Base-by-base conservation (phyloP, 768 basidiomycete species). In the Kwoniella botswanensis region DNA sequence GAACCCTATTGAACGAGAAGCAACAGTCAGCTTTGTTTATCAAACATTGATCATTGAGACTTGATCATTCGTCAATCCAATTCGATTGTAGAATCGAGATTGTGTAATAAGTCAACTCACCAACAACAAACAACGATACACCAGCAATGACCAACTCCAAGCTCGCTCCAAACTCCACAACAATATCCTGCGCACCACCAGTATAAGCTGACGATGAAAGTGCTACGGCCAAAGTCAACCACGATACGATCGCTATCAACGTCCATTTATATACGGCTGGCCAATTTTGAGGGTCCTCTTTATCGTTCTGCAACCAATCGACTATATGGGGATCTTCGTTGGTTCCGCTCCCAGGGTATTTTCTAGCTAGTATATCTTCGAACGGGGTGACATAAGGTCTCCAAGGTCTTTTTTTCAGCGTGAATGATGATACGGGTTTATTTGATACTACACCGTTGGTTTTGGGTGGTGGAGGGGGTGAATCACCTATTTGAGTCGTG, bases 111-210 rank as follows among this genome's bases (percentile, higher is more conserved):
- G 10, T 15, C 6, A 21, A 62, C 61, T 42, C 41, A 29, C 80
- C 78, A 41, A 90, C 80, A 43, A 91, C 76, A 63, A 79, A 76
- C 4, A 78, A 58, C 54, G 72, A 73, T n/a, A 82, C 74, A 72
- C 76, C 74, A 54, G 74, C 74, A 58, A 75, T 72, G 63, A 81
- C 60, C 56, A 81, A 58, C 54, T 81, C 79, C 6, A 29, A 2
- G 44, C 72, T 74, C 4, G 73, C 75, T 6, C 74, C 74, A 62
- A 81, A 81, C 17, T 79, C 74, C 26, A 12, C 24, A 0, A 65
- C 63, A 10, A 79, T 57, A 53, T 63, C 58, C 24, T 54, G 24
- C 15, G 76, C 72, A 62, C 79, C 79, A 55, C 79, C 79, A 26
- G 70, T 64, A 62, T 77, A 82, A 9, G 82, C 82, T n/a, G 77